Percentiles rank a stretch among this genome's conserved stretches.
phyloP scores from a whole-genome alignment of 1,139 yeast species.

The Scheffersomyces titani region DNA sequence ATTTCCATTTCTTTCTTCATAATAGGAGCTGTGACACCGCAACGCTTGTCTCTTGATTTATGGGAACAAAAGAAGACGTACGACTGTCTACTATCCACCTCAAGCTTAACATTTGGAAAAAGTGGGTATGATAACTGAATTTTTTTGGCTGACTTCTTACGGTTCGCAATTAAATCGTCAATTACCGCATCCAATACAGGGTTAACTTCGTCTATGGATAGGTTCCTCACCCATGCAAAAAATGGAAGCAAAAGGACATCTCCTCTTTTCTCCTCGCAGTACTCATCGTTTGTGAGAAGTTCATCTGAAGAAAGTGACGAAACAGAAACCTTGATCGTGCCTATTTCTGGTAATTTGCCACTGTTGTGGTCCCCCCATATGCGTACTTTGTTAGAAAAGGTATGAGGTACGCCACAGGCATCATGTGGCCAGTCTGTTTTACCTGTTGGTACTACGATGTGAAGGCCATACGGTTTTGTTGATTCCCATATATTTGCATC shows the following conservation, averaged over 20 bases:
- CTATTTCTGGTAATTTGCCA: slow-evolving; percentile 16
- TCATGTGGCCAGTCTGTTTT: slow-evolving; percentile 83
- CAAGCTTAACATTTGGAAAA: slow-evolving; percentile 19
- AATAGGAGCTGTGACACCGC: slow-evolving; percentile 94
- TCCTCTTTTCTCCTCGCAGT: slow-evolving; percentile 42
- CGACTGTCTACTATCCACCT: slow-evolving; percentile 42
- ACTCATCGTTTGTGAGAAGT: slow-evolving; percentile 40
- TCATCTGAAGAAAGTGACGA: slow-evolving; percentile 48
- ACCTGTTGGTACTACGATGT: slow-evolving; percentile 80
- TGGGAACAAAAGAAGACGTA: slow-evolving; percentile 85
- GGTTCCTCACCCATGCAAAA: slow-evolving; percentile 67
- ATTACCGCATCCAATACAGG: slow-evolving; percentile 49
- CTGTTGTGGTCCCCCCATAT: slow-evolving; percentile 42
- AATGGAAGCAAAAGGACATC: slow-evolving; percentile 74
- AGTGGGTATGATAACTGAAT: slow-evolving; percentile 8
- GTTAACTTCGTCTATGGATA: slow-evolving; percentile 46
- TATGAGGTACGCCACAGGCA: slow-evolving; percentile 55
- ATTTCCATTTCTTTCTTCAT: slow-evolving; percentile 77
- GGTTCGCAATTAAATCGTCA: slow-evolving; percentile 33
- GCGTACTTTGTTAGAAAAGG: slow-evolving; percentile 53
- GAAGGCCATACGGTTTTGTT: slow-evolving; percentile 68
- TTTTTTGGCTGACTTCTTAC: slow-evolving; percentile 19
- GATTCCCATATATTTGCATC: slow-evolving; percentile 63
- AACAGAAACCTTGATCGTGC: slow-evolving; percentile 51
- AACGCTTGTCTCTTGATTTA: slow-evolving; percentile 84